Conservation (phyloP, 768 basidiomycete genomes). For the Hygrocybe coccinea region DNA sequence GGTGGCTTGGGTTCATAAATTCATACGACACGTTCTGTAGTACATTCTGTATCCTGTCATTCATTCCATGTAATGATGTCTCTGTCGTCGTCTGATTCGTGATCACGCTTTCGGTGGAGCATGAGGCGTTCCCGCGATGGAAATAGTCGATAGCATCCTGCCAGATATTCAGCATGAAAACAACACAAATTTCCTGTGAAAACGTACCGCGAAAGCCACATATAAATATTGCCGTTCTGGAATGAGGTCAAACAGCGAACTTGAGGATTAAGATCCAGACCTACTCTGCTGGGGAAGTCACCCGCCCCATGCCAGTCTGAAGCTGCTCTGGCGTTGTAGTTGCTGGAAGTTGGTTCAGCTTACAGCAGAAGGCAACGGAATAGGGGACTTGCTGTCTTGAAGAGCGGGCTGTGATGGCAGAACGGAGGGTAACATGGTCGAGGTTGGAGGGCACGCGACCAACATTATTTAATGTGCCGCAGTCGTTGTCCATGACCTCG, state of each 20-base stretch:
- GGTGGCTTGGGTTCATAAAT: background rate
- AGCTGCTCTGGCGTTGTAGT: conserved; percentile 54
- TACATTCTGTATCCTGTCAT: conserved; percentile 17
- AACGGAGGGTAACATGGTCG: conserved; percentile 39
- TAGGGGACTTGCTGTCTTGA: conserved; percentile 41
- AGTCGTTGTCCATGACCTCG: too few relatives aligned
- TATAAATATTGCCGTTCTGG: conserved; percentile 77
- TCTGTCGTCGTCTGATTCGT: conserved; percentile 49
- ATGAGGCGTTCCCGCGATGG: conserved; percentile 65
- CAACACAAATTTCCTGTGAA: background rate
- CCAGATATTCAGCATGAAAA: background rate
- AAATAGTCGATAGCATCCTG: conserved; percentile 69
- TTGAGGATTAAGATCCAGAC: conserved; percentile 20
- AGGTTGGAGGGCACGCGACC: background rate
- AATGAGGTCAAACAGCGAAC: background rate
- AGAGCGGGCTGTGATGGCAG: conserved; percentile 47
- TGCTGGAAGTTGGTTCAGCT: conserved; percentile 35
- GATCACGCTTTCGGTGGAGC: conserved; percentile 70
- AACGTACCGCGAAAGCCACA: conserved; percentile 57
- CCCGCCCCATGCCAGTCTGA: conserved; percentile 42
- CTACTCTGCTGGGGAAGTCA: conserved; percentile 63
- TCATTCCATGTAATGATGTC: conserved; percentile 74
- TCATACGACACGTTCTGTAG: background rate
- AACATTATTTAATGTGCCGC: too few relatives aligned
- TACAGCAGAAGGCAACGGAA: background rate